Evolutionary conservation across 2,329 filamentous ascomycete genomes (phyloP).

Genomic region (Periconia macrospinosa): DNA sequence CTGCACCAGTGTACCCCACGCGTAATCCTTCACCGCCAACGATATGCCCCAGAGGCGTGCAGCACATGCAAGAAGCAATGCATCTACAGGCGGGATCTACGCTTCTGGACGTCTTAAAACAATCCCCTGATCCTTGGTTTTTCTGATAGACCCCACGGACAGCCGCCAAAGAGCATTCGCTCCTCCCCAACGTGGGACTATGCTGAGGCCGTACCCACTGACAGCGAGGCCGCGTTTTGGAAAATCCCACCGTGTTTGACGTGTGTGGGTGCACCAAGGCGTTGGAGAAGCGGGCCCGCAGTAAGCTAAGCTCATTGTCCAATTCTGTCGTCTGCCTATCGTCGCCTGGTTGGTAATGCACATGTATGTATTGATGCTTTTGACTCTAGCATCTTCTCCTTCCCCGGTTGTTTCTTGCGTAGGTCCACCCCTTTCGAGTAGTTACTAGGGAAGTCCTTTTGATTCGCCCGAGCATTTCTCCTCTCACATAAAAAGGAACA

Average conservation of each 20-base stretch:
- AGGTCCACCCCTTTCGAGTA: not conserved
- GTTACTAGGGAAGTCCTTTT: not conserved
- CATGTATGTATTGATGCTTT: slow-evolving; percentile 4
- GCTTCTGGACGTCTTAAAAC: slow-evolving; percentile 19
- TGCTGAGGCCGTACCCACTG: slow-evolving; percentile 18
- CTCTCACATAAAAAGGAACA: slow-evolving; percentile 9
- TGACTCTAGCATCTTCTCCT: slow-evolving; percentile 14
- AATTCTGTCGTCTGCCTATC: slow-evolving; percentile 1
- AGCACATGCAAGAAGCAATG: slow-evolving; percentile 10
- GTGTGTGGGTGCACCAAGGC: slow-evolving; percentile 17
- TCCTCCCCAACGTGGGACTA: slow-evolving; percentile 28
- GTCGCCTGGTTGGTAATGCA: too few relatives aligned
- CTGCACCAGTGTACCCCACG: slow-evolving; percentile 25
- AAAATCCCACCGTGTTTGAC: slow-evolving; percentile 3
- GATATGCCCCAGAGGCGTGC: slow-evolving; percentile 6
- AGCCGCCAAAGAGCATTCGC: slow-evolving; percentile 20
- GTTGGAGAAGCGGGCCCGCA: slow-evolving; percentile 17
- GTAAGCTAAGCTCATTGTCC: slow-evolving; percentile 16
- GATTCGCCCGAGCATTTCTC: slow-evolving; percentile 12
- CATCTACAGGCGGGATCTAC: not conserved
- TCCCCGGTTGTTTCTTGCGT: not conserved
- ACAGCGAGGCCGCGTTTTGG: too few relatives aligned
- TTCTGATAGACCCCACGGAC: slow-evolving; percentile 22
- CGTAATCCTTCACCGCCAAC: slow-evolving; percentile 21
- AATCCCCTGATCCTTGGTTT: slow-evolving; percentile 18